Percentiles rank a stretch among this genome's conserved stretches.
These are phyloP conservation scores for Talaromyces sp. DNA, from an alignment of 2,329 filamentous ascomycete genomes.

Conservation along the genomic window DNA sequence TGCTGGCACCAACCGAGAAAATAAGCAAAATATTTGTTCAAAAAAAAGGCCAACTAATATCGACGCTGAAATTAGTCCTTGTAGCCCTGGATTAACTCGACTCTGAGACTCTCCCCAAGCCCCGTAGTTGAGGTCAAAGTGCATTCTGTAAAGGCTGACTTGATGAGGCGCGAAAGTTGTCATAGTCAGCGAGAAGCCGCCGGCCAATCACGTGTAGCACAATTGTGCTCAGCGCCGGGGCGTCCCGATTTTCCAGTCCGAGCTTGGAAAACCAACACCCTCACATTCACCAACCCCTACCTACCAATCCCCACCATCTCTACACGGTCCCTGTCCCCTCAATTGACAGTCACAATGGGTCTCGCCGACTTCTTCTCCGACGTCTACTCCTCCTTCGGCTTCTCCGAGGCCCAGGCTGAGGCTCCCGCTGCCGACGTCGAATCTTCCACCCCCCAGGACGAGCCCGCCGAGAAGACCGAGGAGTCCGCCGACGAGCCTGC, in stretches of 20 bases:
- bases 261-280: conserved; percentile 40
- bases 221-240: conserved; percentile 44
- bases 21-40: not conserved
- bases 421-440: conserved; percentile 57
- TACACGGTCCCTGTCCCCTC: conserved; percentile 28
- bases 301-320: conserved; percentile 27
- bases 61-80: too few relatives aligned
- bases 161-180: not conserved
- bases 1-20: not conserved
- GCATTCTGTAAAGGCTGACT: too few relatives aligned
- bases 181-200: conserved; percentile 8
- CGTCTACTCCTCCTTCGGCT: conserved; percentile 66
- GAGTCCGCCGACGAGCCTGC: conserved; percentile 35
- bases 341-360: conserved; percentile 57
- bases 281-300: conserved; percentile 32
- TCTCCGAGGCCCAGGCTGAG: conserved; percentile 63
- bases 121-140: too few relatives aligned
- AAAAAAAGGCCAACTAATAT: too few relatives aligned
- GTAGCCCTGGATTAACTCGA: too few relatives aligned
- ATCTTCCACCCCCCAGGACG: conserved; percentile 47
- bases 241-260: conserved; percentile 46
- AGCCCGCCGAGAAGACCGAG: conserved; percentile 42
- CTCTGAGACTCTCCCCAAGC: too few relatives aligned
- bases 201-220: conserved; percentile 45
- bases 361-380: conserved; percentile 67